Percentiles rank a stretch among this genome's conserved stretches.
These are phyloP conservation scores for Elongisporangium senticosum DNA, from an alignment of 352 stramenopile species.

Conservation along the genomic window DNA sequence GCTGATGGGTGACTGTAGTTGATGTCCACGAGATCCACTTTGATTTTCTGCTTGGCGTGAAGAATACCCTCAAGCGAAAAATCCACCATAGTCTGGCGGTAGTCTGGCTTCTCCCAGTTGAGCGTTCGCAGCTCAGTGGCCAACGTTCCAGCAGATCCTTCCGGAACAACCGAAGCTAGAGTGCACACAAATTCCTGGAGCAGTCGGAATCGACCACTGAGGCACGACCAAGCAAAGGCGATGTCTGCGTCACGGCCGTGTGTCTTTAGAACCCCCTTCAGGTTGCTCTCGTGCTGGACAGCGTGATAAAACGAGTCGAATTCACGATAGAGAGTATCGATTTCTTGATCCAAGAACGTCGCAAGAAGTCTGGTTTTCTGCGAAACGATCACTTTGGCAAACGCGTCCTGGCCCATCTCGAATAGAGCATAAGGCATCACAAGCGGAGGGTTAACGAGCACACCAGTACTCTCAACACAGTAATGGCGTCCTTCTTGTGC, in stretches of 20 bases:
- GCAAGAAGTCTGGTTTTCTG: constrained; percentile 38
- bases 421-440: constrained; percentile 45
- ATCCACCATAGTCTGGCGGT: constrained; percentile 51
- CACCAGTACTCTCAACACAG: constrained; percentile 27
- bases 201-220: constrained; percentile 38
- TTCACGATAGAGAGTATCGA: constrained; percentile 37
- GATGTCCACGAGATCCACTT: constrained; percentile 54
- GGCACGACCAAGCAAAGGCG: constrained; percentile 56
- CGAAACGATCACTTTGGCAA: constrained; percentile 27
- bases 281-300: constrained; percentile 39
- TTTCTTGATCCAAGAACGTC: constrained; percentile 35
- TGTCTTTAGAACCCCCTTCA: constrained; percentile 49
- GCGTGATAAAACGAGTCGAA: constrained; percentile 43
- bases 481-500: constrained; percentile 45
- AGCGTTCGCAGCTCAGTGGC: constrained; percentile 31
- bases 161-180: constrained; percentile 36
- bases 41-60: constrained; percentile 60
- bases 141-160: constrained; percentile 23
- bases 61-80: constrained; percentile 62
- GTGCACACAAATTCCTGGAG: constrained; percentile 58
- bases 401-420: constrained; percentile 50
- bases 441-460: constrained; percentile 34
- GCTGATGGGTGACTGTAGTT: constrained; percentile 13
- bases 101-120: constrained; percentile 67
- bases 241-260: constrained; percentile 52